phyloP scores from a whole-genome alignment of 768 basidiomycete species.

The Exidia glandulosa region DNA sequence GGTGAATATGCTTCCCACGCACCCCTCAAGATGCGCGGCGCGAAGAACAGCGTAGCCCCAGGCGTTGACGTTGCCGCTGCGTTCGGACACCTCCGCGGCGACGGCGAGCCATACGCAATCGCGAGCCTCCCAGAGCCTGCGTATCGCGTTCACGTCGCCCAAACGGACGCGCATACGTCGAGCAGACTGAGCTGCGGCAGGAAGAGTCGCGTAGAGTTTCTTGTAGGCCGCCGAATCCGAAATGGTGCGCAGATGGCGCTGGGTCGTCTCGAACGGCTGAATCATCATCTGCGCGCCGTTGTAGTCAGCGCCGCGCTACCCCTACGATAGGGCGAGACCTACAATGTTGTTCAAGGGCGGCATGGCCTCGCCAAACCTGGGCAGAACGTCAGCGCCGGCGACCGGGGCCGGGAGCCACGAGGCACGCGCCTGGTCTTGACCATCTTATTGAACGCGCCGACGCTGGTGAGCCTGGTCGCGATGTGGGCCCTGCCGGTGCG shows the following conservation, averaged over 20 bases:
- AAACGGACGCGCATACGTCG: slow-evolving; percentile 50
- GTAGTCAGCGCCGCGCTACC: neutral
- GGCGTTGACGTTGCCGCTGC: slow-evolving; percentile 57
- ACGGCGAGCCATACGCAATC: slow-evolving; percentile 70
- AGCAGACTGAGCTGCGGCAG: slow-evolving; percentile 55
- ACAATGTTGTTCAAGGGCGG: slow-evolving; percentile 65
- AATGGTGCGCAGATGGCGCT: slow-evolving; percentile 60
- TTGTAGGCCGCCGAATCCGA: slow-evolving; percentile 58
- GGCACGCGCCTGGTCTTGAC: slow-evolving; percentile 57
- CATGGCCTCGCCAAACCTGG: slow-evolving; percentile 65
- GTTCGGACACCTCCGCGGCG: slow-evolving; percentile 67
- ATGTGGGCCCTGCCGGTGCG: slow-evolving; percentile 67
- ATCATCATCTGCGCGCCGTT: slow-evolving; percentile 18
- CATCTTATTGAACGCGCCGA: slow-evolving; percentile 74
- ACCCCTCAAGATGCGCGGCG: slow-evolving; percentile 62
- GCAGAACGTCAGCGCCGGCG: neutral
- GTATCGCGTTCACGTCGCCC: slow-evolving; percentile 56
- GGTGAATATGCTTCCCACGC: slow-evolving; percentile 17
- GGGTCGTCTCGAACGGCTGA: slow-evolving; percentile 54
- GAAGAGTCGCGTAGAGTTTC: slow-evolving; percentile 59
- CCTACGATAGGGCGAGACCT: slow-evolving; percentile 11
- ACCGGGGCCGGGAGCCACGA: neutral
- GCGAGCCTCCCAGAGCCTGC: slow-evolving; percentile 52
- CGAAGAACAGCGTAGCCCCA: slow-evolving; percentile 77
- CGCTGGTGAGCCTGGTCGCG: slow-evolving; percentile 60